Evolutionary conservation across 1,139 yeast species (phyloP).

Genomic region (Candida labiduridarum): DNA sequence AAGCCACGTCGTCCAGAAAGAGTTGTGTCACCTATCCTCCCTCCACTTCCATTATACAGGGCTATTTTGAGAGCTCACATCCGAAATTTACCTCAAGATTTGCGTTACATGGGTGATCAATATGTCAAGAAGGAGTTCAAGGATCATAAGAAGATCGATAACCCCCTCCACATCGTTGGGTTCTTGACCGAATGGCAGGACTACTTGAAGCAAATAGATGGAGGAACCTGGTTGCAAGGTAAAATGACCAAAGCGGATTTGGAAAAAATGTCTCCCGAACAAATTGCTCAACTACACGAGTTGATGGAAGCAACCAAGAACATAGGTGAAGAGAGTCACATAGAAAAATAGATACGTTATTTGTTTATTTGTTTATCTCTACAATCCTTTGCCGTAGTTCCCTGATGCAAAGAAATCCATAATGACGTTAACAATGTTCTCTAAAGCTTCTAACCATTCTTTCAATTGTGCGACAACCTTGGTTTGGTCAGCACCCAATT

Average conservation of each 20-base stretch:
- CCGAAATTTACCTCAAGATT: conserved; percentile 60
- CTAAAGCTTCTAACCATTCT: conserved; percentile 78
- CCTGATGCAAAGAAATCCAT: conserved; percentile 77
- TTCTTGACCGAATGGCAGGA: conserved; percentile 95
- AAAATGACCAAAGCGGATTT: conserved; percentile 66
- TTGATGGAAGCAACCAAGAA: conserved; percentile 53
- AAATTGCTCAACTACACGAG: conserved; percentile 71
- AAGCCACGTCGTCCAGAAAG: conserved; percentile 62
- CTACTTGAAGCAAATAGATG: conserved; percentile 70
- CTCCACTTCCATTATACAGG: conserved; percentile 79
- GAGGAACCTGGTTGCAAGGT: conserved; percentile 76
- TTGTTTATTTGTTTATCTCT: conserved; percentile 18
- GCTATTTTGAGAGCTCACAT: conserved; percentile 80
- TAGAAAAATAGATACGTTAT: not conserved
- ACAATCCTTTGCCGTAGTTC: conserved; percentile 87
- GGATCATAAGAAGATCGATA: conserved; percentile 80
- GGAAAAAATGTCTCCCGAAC: conserved; percentile 88
- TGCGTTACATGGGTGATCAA: conserved; percentile 80
- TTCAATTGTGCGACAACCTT: conserved; percentile 66
- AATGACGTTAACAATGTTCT: conserved; percentile 70
- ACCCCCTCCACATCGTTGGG: conserved; percentile 92
- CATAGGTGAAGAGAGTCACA: conserved; percentile 28
- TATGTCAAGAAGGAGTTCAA: conserved; percentile 89
- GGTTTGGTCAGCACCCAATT: conserved; percentile 72
- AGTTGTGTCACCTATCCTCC: conserved; percentile 62